phyloP scores from a whole-genome alignment of 306 rosid genomes.

The Sicyos edulis region DNA sequence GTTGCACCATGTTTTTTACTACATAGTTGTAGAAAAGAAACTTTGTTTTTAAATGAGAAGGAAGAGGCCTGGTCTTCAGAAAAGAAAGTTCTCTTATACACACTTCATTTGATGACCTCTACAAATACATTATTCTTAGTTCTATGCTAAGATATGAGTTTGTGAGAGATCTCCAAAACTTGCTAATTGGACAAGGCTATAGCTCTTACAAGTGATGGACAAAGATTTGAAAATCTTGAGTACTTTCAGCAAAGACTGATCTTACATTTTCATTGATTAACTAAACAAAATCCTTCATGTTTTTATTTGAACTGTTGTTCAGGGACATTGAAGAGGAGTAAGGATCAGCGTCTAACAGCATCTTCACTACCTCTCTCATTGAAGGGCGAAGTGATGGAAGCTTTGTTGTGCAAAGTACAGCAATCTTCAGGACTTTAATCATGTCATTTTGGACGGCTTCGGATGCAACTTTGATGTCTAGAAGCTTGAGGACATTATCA shows the following conservation, averaged over 20 bases:
- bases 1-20: not conserved
- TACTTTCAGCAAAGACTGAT: not conserved
- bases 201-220: not conserved
- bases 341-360: constrained; percentile 69
- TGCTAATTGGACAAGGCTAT: not conserved
- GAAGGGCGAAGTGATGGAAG: constrained; percentile 83
- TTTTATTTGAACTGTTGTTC: constrained; percentile 20
- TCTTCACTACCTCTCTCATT: constrained; percentile 86
- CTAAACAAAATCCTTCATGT: constrained; percentile 14
- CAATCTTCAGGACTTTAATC: constrained; percentile 78
- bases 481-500: constrained; percentile 44
- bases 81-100: constrained; percentile 2
- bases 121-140: constrained; percentile 12
- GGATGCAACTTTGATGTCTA: constrained; percentile 51
- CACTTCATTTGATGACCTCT: constrained; percentile 19
- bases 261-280: constrained; percentile 10
- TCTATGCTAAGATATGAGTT: constrained; percentile 6
- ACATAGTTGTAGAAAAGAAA: not conserved
- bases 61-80: not conserved
- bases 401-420: constrained; percentile 61
- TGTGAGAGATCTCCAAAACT: not conserved
- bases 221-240: not conserved
- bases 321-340: constrained; percentile 14
- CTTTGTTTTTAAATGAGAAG: not conserved
- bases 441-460: constrained; percentile 40